Base-by-base conservation (phyloP, 352 stramenopile genomes). In the Blastocystis hominis region DNA sequence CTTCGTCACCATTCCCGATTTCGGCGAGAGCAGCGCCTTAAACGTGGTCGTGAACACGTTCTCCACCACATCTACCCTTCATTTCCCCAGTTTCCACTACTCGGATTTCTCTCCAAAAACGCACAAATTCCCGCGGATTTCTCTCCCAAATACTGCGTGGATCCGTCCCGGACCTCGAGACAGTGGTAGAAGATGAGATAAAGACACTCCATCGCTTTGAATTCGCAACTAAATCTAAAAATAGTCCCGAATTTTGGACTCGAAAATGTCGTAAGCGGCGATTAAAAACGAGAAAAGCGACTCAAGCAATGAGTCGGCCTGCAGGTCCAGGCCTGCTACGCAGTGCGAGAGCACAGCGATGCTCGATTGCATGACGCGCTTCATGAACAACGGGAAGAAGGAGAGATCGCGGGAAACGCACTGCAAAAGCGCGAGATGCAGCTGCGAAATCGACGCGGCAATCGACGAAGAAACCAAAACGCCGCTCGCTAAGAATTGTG, bases 121-220 rank as follows among this genome's bases (percentile, higher is more conserved):
- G 53, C 24, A 20, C 66, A 34, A 5, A 84, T 46, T 0, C 72
- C 72, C 2, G 24, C 30, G 42, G 66, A 46, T 24, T 30, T n/a
- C 24, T 56, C 40, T 9, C 24, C 47, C 30, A 17, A 40, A 64
- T 68, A 84, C 15, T 10, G 9, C 24, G 36, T 47, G 10, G 38
- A n/a, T 2, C 72, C 72, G 24, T 64, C 34, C 24, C 72, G 50
- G 20, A 64, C 44, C 38, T 84, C 72, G 9, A 64, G 7, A 30
- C n/a, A 84, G 56, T 84, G 72, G 17, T 34, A 53, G 36, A 68
- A 66, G 5, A 84, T 6, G 15, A 84, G 72, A 66, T 84, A 68
- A 2, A 84, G 50, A 69, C 72, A 84, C n/a, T 84, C 72, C 72
- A 84, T 64, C 4, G 44, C 62, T 24, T 68, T 64, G 38, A 84